A percentile compares a stretch with the other conserved stretches of the same genome.
Evolutionary conservation across 768 basidiomycete species (phyloP).

Genomic region (Kwoniella mangroviensis): DNA sequence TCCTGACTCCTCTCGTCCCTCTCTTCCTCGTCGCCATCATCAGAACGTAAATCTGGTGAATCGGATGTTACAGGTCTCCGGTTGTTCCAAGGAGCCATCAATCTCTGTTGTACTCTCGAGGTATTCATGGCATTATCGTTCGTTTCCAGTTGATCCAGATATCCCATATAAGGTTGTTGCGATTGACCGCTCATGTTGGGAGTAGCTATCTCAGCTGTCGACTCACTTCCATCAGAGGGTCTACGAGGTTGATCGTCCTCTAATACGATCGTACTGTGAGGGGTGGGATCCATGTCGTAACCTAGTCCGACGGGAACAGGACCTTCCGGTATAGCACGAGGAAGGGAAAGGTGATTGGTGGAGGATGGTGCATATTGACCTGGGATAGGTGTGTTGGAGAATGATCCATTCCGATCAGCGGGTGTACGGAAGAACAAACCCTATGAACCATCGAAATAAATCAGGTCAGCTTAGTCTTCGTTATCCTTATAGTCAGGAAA

Average conservation of each 20-base stretch:
- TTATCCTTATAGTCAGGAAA: too few relatives aligned
- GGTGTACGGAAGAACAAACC: slow-evolving; percentile 53
- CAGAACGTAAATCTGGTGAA: neutral
- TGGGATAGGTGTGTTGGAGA: slow-evolving; percentile 23
- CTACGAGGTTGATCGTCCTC: slow-evolving; percentile 10
- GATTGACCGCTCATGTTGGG: slow-evolving; percentile 14
- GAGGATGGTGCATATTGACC: slow-evolving; percentile 20
- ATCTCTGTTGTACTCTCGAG: slow-evolving; percentile 1
- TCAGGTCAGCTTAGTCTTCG: too few relatives aligned
- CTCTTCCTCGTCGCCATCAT: slow-evolving; percentile 7
- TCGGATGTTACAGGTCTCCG: slow-evolving; percentile 13
- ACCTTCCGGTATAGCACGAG: slow-evolving; percentile 1
- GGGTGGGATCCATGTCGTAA: slow-evolving; percentile 15
- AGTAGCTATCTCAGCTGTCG: slow-evolving; percentile 27
- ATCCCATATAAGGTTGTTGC: slow-evolving; percentile 10
- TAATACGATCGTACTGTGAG: neutral
- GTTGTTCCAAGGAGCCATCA: slow-evolving; percentile 19
- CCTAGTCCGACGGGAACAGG: slow-evolving; percentile 19
- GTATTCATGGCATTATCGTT: neutral
- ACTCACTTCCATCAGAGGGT: slow-evolving; percentile 20
- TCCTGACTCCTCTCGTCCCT: slow-evolving; percentile 7
- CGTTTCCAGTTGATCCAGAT: neutral
- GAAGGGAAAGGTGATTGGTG: neutral
- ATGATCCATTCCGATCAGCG: slow-evolving; percentile 27
- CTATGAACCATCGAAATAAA: slow-evolving; percentile 15